phyloP scores from a whole-genome alignment of 129 eudicot genomes.

The Flaveria bidentis region DNA sequence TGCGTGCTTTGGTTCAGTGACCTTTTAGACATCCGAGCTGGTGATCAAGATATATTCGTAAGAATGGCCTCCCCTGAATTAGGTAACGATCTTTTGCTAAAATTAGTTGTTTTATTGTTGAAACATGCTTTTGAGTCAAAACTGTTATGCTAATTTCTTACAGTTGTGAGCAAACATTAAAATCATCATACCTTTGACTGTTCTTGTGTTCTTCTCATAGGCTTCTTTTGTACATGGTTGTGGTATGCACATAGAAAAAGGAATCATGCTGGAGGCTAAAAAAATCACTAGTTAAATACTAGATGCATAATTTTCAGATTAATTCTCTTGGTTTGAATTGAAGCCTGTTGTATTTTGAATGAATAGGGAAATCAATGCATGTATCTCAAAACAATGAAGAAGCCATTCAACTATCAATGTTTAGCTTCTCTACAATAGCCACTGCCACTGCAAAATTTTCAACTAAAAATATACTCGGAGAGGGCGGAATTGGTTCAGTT shows the following conservation, averaged over 20 bases:
- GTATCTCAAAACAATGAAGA: not conserved
- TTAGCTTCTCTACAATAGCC: not conserved
- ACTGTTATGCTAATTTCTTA: not conserved
- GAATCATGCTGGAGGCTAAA: not conserved
- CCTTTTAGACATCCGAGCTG: constrained; percentile 27
- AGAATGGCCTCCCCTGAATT: constrained; percentile 31
- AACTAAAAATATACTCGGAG: not conserved
- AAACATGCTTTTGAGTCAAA: not conserved
- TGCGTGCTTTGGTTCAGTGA: constrained; percentile 39
- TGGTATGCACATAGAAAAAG: not conserved
- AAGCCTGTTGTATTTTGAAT: not conserved
- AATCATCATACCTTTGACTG: not conserved
- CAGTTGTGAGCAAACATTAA: not conserved
- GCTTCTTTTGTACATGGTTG: not conserved
- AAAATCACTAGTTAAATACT: not conserved
- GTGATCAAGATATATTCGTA: constrained; percentile 36
- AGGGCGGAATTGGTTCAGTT: constrained; percentile 4
- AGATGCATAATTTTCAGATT: not conserved
- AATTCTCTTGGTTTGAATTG: not conserved
- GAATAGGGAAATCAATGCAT: not conserved
- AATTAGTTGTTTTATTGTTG: not conserved
- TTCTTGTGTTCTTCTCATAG: not conserved
- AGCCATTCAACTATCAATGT: not conserved
- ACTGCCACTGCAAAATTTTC: not conserved
- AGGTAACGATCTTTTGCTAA: too few species aligned